Evolutionary conservation across 2,329 filamentous ascomycete genomes (phyloP), one percentile per base, ranked within the genome.

Genomic region (Elsinoe batatas): DNA sequence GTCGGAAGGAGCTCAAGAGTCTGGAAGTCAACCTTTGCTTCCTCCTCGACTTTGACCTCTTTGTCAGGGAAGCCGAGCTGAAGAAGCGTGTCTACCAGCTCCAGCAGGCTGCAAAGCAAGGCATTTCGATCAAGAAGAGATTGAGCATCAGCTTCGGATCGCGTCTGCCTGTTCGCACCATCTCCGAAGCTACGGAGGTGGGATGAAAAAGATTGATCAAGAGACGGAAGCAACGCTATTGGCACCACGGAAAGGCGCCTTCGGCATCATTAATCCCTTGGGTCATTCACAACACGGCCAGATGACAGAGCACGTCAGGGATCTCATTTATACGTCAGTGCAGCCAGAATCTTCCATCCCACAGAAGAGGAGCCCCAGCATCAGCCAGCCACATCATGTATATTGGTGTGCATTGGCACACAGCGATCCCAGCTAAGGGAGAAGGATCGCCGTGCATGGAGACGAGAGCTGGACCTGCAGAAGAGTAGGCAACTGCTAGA

Each of bases 11-110:
- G 71, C 77, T 98, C 53, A 86, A 87, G 38, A 79, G 87, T 58
- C 73, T 97, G 40, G 93, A 97, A 74, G 87, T 97, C 59, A 90
- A 86, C 46, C 65, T 78, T 10, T 76, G 75, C 58, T 78, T 75
- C 56, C 72, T 95, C 57, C 83, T 85, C n/a, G 84, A 89, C 53
- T 95, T 95, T 66, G 87, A 91, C 63, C 75, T 95, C 58, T 65
- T 63, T 26, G 61, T 69, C 40, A 60, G 64, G 36, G 66, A 61
- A 13, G 60, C 59, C 18, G 62, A 64, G 30, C 58, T 70, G 59
- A 64, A 66, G 49, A 62, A 59, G 50, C 61, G 66, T 35, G 67
- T 68, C 62, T 70, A 61, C 54, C 53, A 66, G 55, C 58, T 70
- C 18, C 68, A 70, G 51, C 59, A 67, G 55, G 67, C 68, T 17